Evolutionary conservation across 2,329 filamentous ascomycete species (phyloP).

Genomic region (Colletotrichum sp.): DNA sequence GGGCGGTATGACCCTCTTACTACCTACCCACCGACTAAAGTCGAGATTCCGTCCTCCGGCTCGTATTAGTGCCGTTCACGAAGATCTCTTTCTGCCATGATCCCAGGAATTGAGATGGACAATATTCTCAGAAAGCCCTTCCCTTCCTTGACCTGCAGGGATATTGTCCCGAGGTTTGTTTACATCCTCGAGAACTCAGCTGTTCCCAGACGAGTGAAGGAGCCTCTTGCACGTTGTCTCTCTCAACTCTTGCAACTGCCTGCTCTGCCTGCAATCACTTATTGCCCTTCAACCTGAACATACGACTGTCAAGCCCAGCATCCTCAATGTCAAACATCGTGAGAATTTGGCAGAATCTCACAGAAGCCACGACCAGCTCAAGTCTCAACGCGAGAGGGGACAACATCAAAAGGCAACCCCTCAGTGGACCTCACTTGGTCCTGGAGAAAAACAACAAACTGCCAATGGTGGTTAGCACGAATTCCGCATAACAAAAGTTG

Average conservation of each 20-base stretch:
- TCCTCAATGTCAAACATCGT: neutral
- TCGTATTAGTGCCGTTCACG: neutral
- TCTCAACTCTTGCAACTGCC: neutral
- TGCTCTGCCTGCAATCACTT: neutral
- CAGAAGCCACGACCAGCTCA: neutral
- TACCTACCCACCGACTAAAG: neutral
- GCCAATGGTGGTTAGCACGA: neutral
- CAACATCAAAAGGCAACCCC: neutral
- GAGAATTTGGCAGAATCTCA: neutral
- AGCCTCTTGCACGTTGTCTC: neutral
- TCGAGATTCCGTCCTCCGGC: neutral
- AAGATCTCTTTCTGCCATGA: neutral
- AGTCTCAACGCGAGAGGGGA: neutral
- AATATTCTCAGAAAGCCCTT: neutral
- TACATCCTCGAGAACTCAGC: neutral
- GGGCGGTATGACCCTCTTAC: neutral
- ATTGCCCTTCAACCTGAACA: fast-evolving
- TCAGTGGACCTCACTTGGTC: neutral
- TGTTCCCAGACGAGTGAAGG: neutral
- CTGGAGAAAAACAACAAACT: neutral
- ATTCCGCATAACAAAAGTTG: neutral
- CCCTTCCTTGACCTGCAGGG: neutral
- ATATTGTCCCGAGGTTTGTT: neutral
- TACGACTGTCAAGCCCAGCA: neutral
- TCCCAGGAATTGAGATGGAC: neutral